Base-by-base conservation (phyloP, 2,329 filamentous ascomycete species). In the Venturia oleaginea region DNA sequence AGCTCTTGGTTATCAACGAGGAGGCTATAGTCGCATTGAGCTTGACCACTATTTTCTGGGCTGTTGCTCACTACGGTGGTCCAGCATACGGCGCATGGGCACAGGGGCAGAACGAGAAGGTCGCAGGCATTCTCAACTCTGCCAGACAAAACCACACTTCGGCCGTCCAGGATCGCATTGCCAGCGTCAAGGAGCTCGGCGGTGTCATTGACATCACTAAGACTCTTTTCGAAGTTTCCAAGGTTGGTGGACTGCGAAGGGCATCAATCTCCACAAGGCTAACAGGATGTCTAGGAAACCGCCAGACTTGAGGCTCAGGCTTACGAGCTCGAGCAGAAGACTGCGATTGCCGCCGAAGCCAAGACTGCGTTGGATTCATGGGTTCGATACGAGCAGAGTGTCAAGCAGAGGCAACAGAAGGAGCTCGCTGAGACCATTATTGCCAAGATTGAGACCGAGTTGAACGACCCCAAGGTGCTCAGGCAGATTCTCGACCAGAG, bases 1-100 rank as follows among this genome's bases (percentile, higher is more conserved):
- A 99, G 86, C 92, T 97, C 84, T 97, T 97, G 81, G 92, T 99
- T 77, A 85, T 99, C 81, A 99, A 99, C 83, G 94, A 99, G 85
- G 94, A 99, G 84, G 90, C 92, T 68, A 90, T 99, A 76, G 90
- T 96, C 75, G 90, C 91, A 70, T 86, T 99, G 81, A 94, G 90
- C 78, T 84, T 99, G 73, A 83, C 97, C 76, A 91, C 89, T 76
- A 90, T 97, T 76, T 99, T 96, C 89, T 88, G 84, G 75, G 91
- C 87, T 68, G 84, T 96, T 73, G 93, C 91, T 82, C 94, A 95
- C 81, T 97, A 91, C 77, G 92, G 90, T 74, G 94, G 93, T 64
- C 94, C 94, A 67, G 83, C 88, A 78, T 97, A 97, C 86, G 86
- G 83, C 76, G 86, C 93, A 79, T 99, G 94, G 91, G 93, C 94